Base-by-base conservation (phyloP, 2,329 filamentous ascomycete species). In the Rutstroemia sp. region DNA sequence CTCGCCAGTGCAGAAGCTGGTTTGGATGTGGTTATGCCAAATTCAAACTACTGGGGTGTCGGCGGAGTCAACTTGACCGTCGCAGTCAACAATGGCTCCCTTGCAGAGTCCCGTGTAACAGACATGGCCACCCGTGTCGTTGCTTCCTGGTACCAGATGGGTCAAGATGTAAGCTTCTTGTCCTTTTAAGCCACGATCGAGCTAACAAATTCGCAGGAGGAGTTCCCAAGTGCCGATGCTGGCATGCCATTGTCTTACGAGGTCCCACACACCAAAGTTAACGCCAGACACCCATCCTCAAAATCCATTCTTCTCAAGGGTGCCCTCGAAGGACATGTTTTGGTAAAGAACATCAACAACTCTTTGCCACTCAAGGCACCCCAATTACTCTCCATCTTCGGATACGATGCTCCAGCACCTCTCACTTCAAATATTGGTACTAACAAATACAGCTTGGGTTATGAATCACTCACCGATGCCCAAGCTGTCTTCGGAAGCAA, bases 1-100 rank as follows among this genome's bases (percentile, higher is more conserved):
- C 86, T 95, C 0, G 83, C 80, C 5, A 87, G 82, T 53, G 87
- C 89, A 2, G 73, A 95, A 3, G 87, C 89, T 4, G 92, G 92
- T 0, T 76, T 96, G 5, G 92, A 96, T 66, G 82, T 87, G n/a
- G 63, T 57, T 0, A 67, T 68, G 63, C 64, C 64, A 1, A 52
- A 34, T 27, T 59, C 59, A 21, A 42, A 30, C 3, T 63, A 48
- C 10, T 65, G 63, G 62, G 65, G 64, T 1, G 5, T 9, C 12
- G 42, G 49, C 14, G 60, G 60, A 42, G 48, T 23, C 6, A 63
- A 78, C 78, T 4, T 77, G 1, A 72, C 75, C 1, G 69, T 76
- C 4, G 80, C 84, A 0, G 78, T 89, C 14, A 73, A 73, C 10
- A 84, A 87, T 60, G 83, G 83, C 1, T 78, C 78, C 9, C 34